Evolutionary conservation across 345 rosid genomes (phyloP).

Genomic region (Moricandia moricandioides): DNA sequence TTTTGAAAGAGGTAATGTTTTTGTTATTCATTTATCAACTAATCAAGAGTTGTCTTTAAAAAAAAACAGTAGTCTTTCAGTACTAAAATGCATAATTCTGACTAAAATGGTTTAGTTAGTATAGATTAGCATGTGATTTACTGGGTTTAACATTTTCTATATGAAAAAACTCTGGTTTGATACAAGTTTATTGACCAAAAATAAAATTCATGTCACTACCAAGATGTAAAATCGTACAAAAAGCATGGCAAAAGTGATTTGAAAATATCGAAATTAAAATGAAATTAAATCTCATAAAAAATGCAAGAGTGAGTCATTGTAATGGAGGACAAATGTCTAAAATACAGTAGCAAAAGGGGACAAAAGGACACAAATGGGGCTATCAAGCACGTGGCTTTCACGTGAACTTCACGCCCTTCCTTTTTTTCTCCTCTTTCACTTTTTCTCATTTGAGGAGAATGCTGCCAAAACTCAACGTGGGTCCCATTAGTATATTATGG

Average conservation of each 20-base stretch:
- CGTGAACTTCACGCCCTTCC: conserved; percentile 27
- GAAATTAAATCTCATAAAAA: neutral
- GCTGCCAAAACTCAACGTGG: conserved; percentile 18
- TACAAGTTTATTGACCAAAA: too few species aligned
- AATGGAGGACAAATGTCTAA: conserved; percentile 25
- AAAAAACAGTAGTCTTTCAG: too few species aligned
- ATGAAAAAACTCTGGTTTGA: too few species aligned
- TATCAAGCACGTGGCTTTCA: conserved; percentile 31
- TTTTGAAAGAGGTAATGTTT: too few species aligned
- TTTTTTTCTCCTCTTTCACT: neutral
- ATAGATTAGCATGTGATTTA: too few species aligned
- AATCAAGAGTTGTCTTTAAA: too few species aligned
- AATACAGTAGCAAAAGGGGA: neutral
- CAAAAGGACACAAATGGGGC: conserved; percentile 21
- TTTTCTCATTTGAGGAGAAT: neutral
- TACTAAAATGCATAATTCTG: too few species aligned
- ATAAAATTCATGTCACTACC: neutral
- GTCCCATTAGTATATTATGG: conserved; percentile 11
- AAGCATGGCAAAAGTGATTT: neutral
- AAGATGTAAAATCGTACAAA: neutral
- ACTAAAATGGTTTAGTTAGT: too few species aligned
- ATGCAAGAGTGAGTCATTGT: conserved; percentile 21
- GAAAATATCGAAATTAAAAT: neutral
- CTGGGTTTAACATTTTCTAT: too few species aligned
- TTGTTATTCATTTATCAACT: too few species aligned